A percentile compares a stretch with the other conserved stretches of the same genome.
phyloP scores from a whole-genome alignment of 192 early-diverging fungal species.

The Coemansia sp. region DNA sequence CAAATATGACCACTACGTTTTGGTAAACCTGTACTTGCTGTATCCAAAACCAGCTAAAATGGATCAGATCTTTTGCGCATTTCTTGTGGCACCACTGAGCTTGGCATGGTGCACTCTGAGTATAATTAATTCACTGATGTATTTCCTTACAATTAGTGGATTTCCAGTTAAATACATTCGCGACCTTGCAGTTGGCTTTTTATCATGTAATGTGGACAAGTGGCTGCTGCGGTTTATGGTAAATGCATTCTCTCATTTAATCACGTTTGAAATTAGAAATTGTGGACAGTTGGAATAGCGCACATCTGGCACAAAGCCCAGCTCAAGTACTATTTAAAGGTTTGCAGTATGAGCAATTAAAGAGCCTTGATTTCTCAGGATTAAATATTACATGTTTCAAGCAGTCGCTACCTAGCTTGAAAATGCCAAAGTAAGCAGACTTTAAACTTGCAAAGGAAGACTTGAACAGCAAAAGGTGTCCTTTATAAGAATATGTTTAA shows the following conservation, averaged over 20 bases:
- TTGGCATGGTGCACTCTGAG: slow-evolving; percentile 59
- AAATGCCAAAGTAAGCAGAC: slow-evolving; percentile 24
- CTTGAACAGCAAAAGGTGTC: too few relatives aligned
- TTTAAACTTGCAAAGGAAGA: slow-evolving; percentile 13
- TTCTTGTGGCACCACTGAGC: slow-evolving; percentile 48
- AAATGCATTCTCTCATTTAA: slow-evolving; percentile 78
- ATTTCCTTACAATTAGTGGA: slow-evolving; percentile 69
- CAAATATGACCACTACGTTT: too few relatives aligned
- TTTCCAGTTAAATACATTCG: slow-evolving; percentile 70
- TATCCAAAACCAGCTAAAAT: too few relatives aligned
- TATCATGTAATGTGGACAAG: slow-evolving; percentile 60
- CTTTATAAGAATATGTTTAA: slow-evolving; percentile 41
- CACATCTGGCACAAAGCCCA: slow-evolving; percentile 86
- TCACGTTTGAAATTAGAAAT: slow-evolving; percentile 79
- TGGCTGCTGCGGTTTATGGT: slow-evolving; percentile 68
- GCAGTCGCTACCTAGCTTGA: slow-evolving; percentile 55
- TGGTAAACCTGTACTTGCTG: too few relatives aligned
- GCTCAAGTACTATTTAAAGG: slow-evolving; percentile 82
- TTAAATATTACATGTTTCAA: slow-evolving; percentile 49
- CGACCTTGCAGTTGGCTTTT: slow-evolving; percentile 87
- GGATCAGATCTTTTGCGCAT: slow-evolving; percentile 46
- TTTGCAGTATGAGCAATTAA: slow-evolving; percentile 46
- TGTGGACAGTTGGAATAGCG: slow-evolving; percentile 65
- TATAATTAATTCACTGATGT: slow-evolving; percentile 57
- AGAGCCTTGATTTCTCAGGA: slow-evolving; percentile 54